Evolutionary conservation across 1,284 basidiomycete genomes (phyloP).

Genomic region (Fomitopsis pinicola): DNA sequence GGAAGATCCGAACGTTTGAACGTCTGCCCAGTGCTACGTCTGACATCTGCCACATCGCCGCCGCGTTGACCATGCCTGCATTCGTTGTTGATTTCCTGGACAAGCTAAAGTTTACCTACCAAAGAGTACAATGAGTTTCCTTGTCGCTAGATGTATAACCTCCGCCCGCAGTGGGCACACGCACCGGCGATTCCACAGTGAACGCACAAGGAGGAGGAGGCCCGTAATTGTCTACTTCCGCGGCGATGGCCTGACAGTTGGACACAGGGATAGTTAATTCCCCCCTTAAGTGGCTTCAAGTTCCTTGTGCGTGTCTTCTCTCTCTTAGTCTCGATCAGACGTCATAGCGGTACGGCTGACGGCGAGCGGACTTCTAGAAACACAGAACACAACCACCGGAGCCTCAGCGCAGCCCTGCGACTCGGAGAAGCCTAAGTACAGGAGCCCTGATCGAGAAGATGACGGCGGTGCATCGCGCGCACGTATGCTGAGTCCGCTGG

Average conservation of each 20-base stretch:
- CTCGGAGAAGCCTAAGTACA: background rate
- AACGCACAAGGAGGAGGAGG: conserved; percentile 12
- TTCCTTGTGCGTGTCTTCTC: conserved; percentile 37
- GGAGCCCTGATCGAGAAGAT: background rate
- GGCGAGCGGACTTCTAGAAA: too few species aligned
- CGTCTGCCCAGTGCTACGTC: too few species aligned
- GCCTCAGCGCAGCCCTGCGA: conserved; percentile 43
- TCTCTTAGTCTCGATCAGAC: conserved; percentile 32
- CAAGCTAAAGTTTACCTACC: conserved; percentile 15
- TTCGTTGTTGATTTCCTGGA: too few species aligned
- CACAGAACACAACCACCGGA: too few species aligned
- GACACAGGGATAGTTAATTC: conserved; percentile 55
- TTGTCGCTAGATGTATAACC: conserved; percentile 21
- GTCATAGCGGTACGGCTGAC: too few species aligned
- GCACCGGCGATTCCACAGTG: too few species aligned
- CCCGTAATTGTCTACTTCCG: conserved; percentile 60
- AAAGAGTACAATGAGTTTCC: conserved; percentile 6
- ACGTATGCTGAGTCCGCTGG: conserved; percentile 10
- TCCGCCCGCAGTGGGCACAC: conserved; percentile 2
- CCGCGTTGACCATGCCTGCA: background rate
- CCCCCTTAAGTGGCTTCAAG: conserved; percentile 58
- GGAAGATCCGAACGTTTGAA: too few species aligned
- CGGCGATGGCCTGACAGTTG: conserved; percentile 57
- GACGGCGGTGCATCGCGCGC: background rate
- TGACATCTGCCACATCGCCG: too few species aligned